Evolutionary conservation across 1,284 basidiomycete genomes (phyloP), one percentile per base, ranked within the genome.

Genomic region (Leccinum cinnamomeum): DNA sequence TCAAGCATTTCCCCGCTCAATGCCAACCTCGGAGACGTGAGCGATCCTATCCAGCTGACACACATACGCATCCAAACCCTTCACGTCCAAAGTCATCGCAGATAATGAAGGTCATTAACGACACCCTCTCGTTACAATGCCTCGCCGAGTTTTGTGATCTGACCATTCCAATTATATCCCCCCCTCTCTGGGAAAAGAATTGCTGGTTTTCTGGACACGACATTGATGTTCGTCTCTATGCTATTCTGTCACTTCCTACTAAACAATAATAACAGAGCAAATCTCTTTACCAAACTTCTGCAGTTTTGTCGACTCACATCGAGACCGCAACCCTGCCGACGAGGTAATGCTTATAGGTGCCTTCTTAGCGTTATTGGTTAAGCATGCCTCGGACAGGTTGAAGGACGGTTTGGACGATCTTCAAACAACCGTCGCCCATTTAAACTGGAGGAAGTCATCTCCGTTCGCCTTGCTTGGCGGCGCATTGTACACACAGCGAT

Each of bases 261-360:
- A 0, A 46, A 20, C 53, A 65, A 53, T 59, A 33, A 39, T 33
- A 56, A 53, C 68, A 89, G 84, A 68, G 65, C 37, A 69, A 73
- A 12, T 79, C 76, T 56, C 61, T 74, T 2, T 89, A 87, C 72
- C 82, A 86, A 56, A 77, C 79, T 11, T 89, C 89, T 3, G 88
- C 89, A 7, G 70, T 91, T 41, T 70, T 91, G 7, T 86, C 90
- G 0, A 76, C 87, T n/a, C 83, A 89, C 66, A 76, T 91, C 14
- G 89, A 92, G 64, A 85, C 78, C 35, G 78, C 76, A 12, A 91
- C 90, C 3, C 77, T 90, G 37, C 85, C 89, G 2, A 70, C 88
- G 39, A 82, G 89, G 89, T 89, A 65, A 61, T n/a, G 6, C 7
- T 41, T 51, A 77, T 61, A 25, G 16, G 35, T 57, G 11, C 18